A percentile compares a stretch with the other conserved stretches of the same genome.
Evolutionary conservation across 768 basidiomycete species (phyloP).

Genomic region (Boletus sp.): DNA sequence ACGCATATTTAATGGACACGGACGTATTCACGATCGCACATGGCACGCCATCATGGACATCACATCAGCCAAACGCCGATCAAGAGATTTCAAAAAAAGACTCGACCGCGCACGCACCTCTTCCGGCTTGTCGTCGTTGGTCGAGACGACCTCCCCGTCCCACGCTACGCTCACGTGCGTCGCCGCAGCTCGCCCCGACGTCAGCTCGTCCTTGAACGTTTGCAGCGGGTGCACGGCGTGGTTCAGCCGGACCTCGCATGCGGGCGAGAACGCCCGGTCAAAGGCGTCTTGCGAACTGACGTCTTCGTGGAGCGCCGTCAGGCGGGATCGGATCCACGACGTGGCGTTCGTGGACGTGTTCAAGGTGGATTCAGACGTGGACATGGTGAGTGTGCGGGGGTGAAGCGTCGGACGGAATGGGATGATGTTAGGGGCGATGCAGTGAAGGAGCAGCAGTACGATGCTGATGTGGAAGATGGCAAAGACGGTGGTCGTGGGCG

Average conservation of each 20-base stretch:
- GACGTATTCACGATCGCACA: no score
- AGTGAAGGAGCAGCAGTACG: background rate
- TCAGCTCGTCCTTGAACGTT: slow-evolving; percentile 29
- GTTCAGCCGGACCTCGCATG: slow-evolving; percentile 35
- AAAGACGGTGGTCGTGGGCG: background rate
- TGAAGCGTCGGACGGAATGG: background rate
- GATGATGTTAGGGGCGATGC: background rate
- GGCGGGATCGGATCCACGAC: slow-evolving; percentile 31
- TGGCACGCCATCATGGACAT: no score
- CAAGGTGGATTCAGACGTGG: background rate
- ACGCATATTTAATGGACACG: no score
- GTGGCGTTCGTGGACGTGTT: slow-evolving; percentile 1
- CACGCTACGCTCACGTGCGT: slow-evolving; percentile 32
- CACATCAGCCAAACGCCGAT: no score
- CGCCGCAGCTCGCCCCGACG: slow-evolving; percentile 17
- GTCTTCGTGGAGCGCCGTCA: slow-evolving; percentile 31
- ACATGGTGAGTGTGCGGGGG: no score
- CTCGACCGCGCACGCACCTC: slow-evolving; percentile 16
- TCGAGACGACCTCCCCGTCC: slow-evolving; percentile 33
- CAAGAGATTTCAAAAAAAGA: no score
- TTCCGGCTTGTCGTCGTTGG: slow-evolving; percentile 20
- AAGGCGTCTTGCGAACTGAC: slow-evolving; percentile 19
- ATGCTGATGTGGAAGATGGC: slow-evolving; percentile 2
- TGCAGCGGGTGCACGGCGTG: slow-evolving; percentile 25
- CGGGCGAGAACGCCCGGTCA: slow-evolving; percentile 32